Evolutionary conservation across 2,329 filamentous ascomycete species (phyloP), one percentile per base, ranked within the genome.

Genomic region (Diaporthe sp.): DNA sequence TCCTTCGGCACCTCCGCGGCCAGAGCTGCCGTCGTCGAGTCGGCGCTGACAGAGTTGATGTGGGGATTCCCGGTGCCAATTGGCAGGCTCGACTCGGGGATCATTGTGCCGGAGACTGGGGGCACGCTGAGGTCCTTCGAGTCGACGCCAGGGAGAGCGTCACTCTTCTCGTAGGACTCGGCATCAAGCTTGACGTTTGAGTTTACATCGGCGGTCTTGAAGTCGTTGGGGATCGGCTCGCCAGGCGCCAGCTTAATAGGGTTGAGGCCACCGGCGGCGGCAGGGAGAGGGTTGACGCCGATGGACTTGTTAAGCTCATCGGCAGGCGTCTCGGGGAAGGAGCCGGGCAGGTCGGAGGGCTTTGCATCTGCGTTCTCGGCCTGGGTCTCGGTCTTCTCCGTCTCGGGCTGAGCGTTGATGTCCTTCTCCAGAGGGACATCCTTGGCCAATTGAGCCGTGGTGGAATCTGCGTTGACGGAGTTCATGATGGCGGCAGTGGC

Each of bases 101-200:
- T 95, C 83, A 94, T 87, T 84, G 88, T 92, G 77, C 87, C 89
- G 61, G 89, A 87, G 74, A 92, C 84, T 13, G 88, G 87, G 42
- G 91, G 90, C 49, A 92, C 82, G 74, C 87, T 84, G 34, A 77
- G 73, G 25, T 72, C 70, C 46, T 60, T 71, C 67, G 88, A 85
- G 78, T 85, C 83, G 72, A 86, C 80, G 78, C 89, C 90, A 70
- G 89, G 88, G 57, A 92, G 84, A 75, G 92, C 90, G 81, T 94
- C 94, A 78, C 92, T 92, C 84, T 94, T 94, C 83, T 97, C 93
- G 84, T 98, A 98, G 1, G 95, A 96, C 79, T 92, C 94, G 83
- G 95, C 90, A 83, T 98, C 96, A 28, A 94, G 90, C 81, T 92
- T 91, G 81, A 98, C 90, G 70, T 95, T 93, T 76, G 87, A 87